These are phyloP conservation scores for Alternaria rosae DNA, from an alignment of 2,329 filamentous ascomycete genomes.

Conservation along the genomic window DNA sequence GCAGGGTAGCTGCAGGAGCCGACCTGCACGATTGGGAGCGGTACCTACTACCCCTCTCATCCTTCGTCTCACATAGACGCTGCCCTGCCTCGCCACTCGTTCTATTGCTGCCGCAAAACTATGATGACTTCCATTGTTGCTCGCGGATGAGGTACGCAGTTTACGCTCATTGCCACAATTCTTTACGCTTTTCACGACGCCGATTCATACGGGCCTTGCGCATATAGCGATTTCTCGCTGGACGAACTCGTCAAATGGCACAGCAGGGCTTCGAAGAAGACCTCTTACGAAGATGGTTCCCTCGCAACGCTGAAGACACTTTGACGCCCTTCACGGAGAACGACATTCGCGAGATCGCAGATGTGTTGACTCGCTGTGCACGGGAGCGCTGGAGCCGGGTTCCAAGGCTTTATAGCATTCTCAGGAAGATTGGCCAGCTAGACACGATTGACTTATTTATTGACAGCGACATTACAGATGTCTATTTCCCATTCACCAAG, in stretches of 20 bases:
- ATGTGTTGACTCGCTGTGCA: constrained; percentile 11
- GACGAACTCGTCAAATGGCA: background rate
- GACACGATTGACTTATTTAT: constrained; percentile 18
- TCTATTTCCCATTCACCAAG: constrained; percentile 14
- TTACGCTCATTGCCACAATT: no score
- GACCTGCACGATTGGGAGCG: no score
- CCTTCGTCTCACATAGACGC: no score
- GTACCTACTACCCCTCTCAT: no score
- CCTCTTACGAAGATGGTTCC: background rate
- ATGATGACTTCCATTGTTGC: no score
- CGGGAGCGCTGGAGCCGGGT: constrained; percentile 18
- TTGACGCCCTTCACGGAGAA: constrained; percentile 6
- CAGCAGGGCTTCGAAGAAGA: background rate
- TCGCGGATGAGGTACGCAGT: no score
- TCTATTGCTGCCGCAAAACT: no score
- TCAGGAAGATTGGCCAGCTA: constrained; percentile 18
- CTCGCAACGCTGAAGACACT: background rate
- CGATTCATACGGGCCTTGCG: no score
- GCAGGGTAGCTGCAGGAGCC: no score
- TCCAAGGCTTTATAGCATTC: constrained; percentile 23
- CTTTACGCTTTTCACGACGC: no score
- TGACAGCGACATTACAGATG: constrained; percentile 12
- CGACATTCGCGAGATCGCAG: constrained; percentile 17
- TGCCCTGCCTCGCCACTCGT: no score
- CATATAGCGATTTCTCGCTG: no score